Conservation (phyloP, 1,139 yeast genomes). For the Casaregolazyma lundiana region DNA sequence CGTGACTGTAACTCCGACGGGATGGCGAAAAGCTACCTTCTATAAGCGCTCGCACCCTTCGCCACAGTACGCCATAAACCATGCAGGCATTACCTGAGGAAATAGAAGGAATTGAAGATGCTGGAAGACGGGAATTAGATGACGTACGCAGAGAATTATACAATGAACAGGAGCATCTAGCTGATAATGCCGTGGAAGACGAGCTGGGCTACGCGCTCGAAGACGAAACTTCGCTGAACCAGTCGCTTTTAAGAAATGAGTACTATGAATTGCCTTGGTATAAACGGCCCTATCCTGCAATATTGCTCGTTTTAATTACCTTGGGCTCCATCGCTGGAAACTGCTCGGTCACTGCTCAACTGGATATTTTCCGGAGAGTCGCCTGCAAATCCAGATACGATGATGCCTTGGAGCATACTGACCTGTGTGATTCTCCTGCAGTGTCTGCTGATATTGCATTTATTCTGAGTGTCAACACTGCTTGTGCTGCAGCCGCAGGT, state of each 20-base stretch:
- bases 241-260: background rate
- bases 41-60: background rate
- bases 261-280: background rate
- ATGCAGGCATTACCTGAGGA: background rate
- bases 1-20: background rate
- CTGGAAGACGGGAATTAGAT: background rate
- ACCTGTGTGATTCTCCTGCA: constrained; percentile 22
- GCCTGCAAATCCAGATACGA: constrained; percentile 16
- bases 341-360: background rate
- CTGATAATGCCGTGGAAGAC: constrained; percentile 2
- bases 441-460: constrained; percentile 23
- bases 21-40: background rate
- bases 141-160: background rate
- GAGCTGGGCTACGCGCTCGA: background rate
- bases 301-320: background rate
- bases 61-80: background rate
- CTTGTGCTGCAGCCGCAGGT: constrained; percentile 20
- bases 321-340: background rate
- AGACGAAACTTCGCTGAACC: constrained; percentile 2
- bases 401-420: constrained; percentile 14
- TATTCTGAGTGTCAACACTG: constrained; percentile 22
- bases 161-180: background rate
- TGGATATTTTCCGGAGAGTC: constrained; percentile 15
- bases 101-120: background rate
- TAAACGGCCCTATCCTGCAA: background rate